Evolutionary conservation across 371 early-diverging fungal species (phyloP).

Genomic region (Amoeboaphelidium occidentale): DNA sequence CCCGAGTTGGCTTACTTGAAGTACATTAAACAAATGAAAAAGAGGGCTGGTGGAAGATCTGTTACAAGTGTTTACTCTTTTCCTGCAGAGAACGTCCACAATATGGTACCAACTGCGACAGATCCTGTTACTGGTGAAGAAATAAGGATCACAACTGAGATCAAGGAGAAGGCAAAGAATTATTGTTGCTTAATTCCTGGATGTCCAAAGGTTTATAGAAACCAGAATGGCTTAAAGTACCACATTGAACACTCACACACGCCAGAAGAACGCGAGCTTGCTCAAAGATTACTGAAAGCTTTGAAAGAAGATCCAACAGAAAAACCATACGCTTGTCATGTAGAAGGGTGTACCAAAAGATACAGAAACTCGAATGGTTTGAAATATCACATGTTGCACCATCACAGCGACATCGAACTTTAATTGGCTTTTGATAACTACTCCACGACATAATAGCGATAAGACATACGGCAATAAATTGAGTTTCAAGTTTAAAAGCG

Average conservation of each 20-base stretch:
- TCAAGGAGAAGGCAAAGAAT: constrained; percentile 26
- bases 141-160: not conserved
- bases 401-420: constrained; percentile 29
- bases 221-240: constrained; percentile 87
- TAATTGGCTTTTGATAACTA: too few species aligned
- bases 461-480: too few species aligned
- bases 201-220: constrained; percentile 87
- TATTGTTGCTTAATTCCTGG: constrained; percentile 56
- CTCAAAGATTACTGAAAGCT: not conserved
- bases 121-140: too few species aligned
- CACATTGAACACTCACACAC: constrained; percentile 67
- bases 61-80: too few species aligned
- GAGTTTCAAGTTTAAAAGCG: too few species aligned
- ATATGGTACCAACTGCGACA: too few species aligned
- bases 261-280: not conserved
- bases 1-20: not conserved
- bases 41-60: not conserved
- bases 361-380: constrained; percentile 96
- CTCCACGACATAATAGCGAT: too few species aligned
- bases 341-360: constrained; percentile 62
- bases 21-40: not conserved
- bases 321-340: constrained; percentile 66
- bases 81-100: too few species aligned
- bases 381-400: constrained; percentile 76
- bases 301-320: not conserved